phyloP scores from a whole-genome alignment of 2,329 filamentous ascomycete genomes.

The Nothophoma quercina region DNA sequence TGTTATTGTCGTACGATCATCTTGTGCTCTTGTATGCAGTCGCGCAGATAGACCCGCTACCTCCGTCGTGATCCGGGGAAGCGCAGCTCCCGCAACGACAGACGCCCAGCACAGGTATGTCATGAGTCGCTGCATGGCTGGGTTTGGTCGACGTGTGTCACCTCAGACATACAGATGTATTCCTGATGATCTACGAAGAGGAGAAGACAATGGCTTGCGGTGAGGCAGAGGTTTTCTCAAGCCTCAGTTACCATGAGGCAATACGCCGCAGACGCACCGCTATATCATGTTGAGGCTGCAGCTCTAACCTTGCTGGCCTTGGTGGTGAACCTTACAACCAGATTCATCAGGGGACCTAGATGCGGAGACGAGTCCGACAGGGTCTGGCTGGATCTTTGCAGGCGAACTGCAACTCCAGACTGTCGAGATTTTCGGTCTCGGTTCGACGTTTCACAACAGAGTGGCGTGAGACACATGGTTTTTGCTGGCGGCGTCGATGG shows the following conservation, averaged over 20 bases:
- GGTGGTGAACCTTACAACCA: conserved; percentile 1
- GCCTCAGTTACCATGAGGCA: conserved; percentile 1
- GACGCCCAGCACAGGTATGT: conserved; percentile 1
- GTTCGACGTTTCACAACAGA: not conserved
- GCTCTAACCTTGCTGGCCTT: not conserved
- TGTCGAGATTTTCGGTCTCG: not conserved
- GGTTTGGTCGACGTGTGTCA: not conserved
- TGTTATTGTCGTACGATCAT: conserved; percentile 16
- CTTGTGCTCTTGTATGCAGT: conserved; percentile 1
- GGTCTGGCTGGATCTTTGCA: not conserved
- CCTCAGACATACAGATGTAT: not conserved
- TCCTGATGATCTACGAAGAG: not conserved
- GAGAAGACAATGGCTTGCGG: not conserved
- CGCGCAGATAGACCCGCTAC: not conserved
- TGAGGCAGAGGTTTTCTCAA: not conserved
- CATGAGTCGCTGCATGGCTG: conserved; percentile 5
- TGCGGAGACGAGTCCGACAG: conserved; percentile 3
- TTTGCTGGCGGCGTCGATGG: not conserved
- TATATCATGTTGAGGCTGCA: not conserved
- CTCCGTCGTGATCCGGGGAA: not conserved
- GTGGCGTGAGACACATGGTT: not conserved
- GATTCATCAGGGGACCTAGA: not conserved
- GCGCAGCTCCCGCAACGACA: conserved; percentile 1
- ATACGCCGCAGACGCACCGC: conserved; percentile 1
- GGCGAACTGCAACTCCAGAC: not conserved